Evolutionary conservation across 495 filamentous ascomycete genomes (phyloP).

Genomic region (Niebla homalea): DNA sequence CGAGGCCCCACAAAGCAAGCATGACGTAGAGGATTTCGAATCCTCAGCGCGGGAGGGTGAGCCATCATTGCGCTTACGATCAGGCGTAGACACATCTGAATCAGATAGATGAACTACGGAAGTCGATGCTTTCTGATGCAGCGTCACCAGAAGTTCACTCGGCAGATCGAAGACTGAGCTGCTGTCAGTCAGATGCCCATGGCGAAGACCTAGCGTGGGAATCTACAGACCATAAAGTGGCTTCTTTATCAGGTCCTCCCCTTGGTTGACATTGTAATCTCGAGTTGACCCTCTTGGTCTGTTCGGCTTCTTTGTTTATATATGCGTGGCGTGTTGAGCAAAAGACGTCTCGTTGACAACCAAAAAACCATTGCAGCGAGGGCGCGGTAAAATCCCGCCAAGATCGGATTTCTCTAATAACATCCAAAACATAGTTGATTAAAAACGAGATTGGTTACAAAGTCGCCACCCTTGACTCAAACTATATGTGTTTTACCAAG

Average conservation of each 20-base stretch:
- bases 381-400: too few species aligned
- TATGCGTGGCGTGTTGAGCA: too few species aligned
- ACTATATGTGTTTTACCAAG: too few species aligned
- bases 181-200: constrained; percentile 14
- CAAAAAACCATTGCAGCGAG: too few species aligned
- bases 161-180: constrained; percentile 74
- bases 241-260: constrained; percentile 44
- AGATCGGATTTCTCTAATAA: too few species aligned
- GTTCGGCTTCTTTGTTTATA: too few species aligned
- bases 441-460: too few species aligned
- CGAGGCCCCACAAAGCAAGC: constrained; percentile 61
- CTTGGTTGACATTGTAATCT: constrained; percentile 14
- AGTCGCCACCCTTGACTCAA: too few species aligned
- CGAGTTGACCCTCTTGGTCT: too few species aligned
- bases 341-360: too few species aligned
- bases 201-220: neutral
- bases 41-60: constrained; percentile 26
- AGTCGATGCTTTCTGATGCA: constrained; percentile 41
- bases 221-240: constrained; percentile 46
- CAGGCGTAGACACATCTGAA: constrained; percentile 1
- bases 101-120: constrained; percentile 22
- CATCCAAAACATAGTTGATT: too few species aligned
- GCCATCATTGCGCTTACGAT: constrained; percentile 5
- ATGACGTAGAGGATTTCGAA: constrained; percentile 56
- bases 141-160: constrained; percentile 54